phyloP scores from a whole-genome alignment of 495 filamentous ascomycete genomes.

The Hypoxylon rickii region DNA sequence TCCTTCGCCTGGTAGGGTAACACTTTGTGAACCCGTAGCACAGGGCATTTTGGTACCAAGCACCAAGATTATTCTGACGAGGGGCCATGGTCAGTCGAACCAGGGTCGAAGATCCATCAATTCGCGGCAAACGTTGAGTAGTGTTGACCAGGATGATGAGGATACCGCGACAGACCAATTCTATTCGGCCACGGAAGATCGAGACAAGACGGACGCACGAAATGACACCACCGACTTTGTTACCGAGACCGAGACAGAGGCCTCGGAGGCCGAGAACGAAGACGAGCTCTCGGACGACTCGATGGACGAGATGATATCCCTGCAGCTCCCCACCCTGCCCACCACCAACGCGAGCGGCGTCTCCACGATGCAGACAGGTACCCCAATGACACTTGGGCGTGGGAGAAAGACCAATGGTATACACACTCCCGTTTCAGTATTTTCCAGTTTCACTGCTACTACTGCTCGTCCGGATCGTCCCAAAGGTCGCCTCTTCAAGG shows the following conservation, averaged over 20 bases:
- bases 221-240: slow-evolving; percentile 49
- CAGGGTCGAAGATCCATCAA: slow-evolving; percentile 39
- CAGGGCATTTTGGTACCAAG: slow-evolving; percentile 77
- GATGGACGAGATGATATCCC: slow-evolving; percentile 79
- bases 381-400: slow-evolving; percentile 66
- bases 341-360: slow-evolving; percentile 67
- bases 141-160: slow-evolving; percentile 69
- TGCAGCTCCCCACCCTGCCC: slow-evolving; percentile 76
- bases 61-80: slow-evolving; percentile 70
- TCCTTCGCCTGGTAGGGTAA: slow-evolving; percentile 79
- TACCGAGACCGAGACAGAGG: slow-evolving; percentile 63
- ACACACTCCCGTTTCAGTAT: slow-evolving; percentile 80
- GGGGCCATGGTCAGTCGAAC: slow-evolving; percentile 55
- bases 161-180: slow-evolving; percentile 88
- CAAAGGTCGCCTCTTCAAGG: slow-evolving; percentile 68
- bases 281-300: slow-evolving; percentile 77
- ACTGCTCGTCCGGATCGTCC: slow-evolving; percentile 71
- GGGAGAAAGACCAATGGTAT: slow-evolving; percentile 67
- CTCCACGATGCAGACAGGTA: slow-evolving; percentile 72
- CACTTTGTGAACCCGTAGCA: slow-evolving; percentile 75
- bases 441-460: slow-evolving; percentile 78
- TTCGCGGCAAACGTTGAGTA: slow-evolving; percentile 54
- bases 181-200: slow-evolving; percentile 83
- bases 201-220: slow-evolving; percentile 47
- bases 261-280: slow-evolving; percentile 63